A percentile compares a stretch with the other conserved stretches of the same genome.
These are phyloP conservation scores for Phytopythium delawarense DNA, from an alignment of 352 stramenopile genomes.

Conservation along the genomic window DNA sequence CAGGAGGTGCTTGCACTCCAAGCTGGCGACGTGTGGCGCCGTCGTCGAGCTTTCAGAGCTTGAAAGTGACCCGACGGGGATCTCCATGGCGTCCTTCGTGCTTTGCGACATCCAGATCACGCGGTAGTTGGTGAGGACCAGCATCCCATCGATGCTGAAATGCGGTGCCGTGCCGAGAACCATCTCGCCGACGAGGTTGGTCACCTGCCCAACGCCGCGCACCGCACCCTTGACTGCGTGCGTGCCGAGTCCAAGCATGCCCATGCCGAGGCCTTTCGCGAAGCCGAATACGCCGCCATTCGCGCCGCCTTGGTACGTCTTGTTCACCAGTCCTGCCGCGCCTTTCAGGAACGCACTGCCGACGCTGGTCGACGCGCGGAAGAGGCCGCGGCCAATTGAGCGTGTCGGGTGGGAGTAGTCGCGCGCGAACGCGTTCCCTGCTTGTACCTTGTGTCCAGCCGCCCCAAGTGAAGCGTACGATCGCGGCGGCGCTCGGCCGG, in stretches of 20 bases:
- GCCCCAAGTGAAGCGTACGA: constrained; percentile 79
- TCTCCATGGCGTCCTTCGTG: constrained; percentile 77
- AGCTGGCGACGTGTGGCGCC: constrained; percentile 76
- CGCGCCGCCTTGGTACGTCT: constrained; percentile 83
- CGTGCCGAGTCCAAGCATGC: constrained; percentile 78
- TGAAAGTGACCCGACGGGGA: constrained; percentile 73
- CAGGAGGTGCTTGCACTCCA: constrained; percentile 82
- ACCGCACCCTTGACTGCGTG: constrained; percentile 87
- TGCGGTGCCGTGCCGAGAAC: constrained; percentile 78
- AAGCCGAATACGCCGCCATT: constrained; percentile 85
- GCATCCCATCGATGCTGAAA: constrained; percentile 82
- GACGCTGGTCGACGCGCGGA: constrained; percentile 83
- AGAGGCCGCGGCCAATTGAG: constrained; percentile 74
- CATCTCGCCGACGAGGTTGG: constrained; percentile 84
- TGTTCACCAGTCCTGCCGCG: constrained; percentile 73
- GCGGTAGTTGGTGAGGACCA: constrained; percentile 83
- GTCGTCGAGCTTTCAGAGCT: constrained; percentile 78
- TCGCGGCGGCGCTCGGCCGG: constrained; percentile 33
- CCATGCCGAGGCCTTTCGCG: constrained; percentile 83
- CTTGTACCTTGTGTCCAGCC: constrained; percentile 83
- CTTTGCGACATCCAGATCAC: constrained; percentile 83
- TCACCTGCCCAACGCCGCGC: constrained; percentile 81
- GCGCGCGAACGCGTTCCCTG: constrained; percentile 80
- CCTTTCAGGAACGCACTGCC: constrained; percentile 83
- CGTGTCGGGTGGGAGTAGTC: constrained; percentile 77